Evolutionary conservation across 129 eudicot genomes (phyloP).

Genomic region (Flaveria trinervia): DNA sequence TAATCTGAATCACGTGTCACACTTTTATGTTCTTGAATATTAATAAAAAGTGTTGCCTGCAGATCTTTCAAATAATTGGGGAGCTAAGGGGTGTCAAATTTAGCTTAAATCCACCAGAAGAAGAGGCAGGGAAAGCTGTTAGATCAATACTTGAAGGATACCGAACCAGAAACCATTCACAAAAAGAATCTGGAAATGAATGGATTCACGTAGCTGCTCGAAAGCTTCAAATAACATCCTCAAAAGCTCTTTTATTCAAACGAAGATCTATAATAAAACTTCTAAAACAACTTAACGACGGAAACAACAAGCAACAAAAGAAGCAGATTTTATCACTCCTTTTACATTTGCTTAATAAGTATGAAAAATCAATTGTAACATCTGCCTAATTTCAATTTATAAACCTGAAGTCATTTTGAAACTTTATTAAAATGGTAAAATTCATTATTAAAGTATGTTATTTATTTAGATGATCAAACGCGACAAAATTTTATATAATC

Average conservation of each 20-base stretch:
- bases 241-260: conserved; percentile 55
- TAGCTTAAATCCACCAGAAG: conserved; percentile 59
- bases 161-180: conserved; percentile 33
- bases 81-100: conserved; percentile 45
- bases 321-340: conserved; percentile 50
- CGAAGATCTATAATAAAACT: conserved; percentile 64
- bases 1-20: not conserved
- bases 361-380: conserved; percentile 32
- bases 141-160: conserved; percentile 45
- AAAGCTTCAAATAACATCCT: conserved; percentile 63
- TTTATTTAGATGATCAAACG: too few species aligned
- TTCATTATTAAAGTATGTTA: too few species aligned
- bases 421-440: too few species aligned
- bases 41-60: conserved; percentile 33
- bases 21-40: not conserved
- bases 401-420: too few species aligned
- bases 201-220: conserved; percentile 48
- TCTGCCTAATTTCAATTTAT: too few species aligned
- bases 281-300: conserved; percentile 38
- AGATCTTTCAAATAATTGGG: conserved; percentile 55
- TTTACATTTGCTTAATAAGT: conserved; percentile 47
- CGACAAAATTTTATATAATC: too few species aligned
- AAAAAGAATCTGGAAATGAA: conserved; percentile 38
- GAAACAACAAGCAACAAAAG: conserved; percentile 36
- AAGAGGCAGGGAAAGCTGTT: conserved; percentile 67